Evolutionary conservation across 306 rosid species (phyloP).

Genomic region (Phaseolus lunatus): DNA sequence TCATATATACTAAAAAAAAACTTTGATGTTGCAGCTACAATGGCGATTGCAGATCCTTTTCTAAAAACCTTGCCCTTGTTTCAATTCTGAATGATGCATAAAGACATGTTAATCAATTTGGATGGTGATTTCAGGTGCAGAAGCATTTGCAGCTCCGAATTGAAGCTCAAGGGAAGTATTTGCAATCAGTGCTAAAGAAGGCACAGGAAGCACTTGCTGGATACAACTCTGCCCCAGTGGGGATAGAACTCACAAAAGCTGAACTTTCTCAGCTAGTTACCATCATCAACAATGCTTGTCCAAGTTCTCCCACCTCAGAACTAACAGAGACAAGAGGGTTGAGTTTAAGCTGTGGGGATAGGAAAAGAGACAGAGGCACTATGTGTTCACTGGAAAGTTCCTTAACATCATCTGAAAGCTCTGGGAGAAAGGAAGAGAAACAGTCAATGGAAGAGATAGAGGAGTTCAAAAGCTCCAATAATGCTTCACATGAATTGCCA

Average conservation of each 20-base stretch:
- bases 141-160: constrained; percentile 86
- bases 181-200: constrained; percentile 80
- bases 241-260: constrained; percentile 71
- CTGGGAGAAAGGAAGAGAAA: constrained; percentile 65
- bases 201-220: constrained; percentile 88
- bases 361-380: constrained; percentile 64
- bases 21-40: neutral
- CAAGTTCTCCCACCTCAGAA: constrained; percentile 73
- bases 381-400: constrained; percentile 86
- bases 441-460: constrained; percentile 41
- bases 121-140: constrained; percentile 68
- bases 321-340: constrained; percentile 68
- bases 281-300: constrained; percentile 71
- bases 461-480: constrained; percentile 43
- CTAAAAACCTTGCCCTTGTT: neutral
- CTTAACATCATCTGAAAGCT: constrained; percentile 81
- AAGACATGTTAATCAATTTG: constrained; percentile 11
- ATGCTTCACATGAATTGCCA: constrained; percentile 57
- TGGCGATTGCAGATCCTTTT: neutral
- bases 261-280: constrained; percentile 83
- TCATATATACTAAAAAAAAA: neutral
- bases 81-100: constrained; percentile 20
- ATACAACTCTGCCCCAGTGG: constrained; percentile 64
- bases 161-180: constrained; percentile 94
- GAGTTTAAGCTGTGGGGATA: constrained; percentile 46